Evolutionary conservation across 2,329 filamentous ascomycete species (phyloP), one percentile per base, ranked within the genome.

Genomic region (Penicillium concentricum): DNA sequence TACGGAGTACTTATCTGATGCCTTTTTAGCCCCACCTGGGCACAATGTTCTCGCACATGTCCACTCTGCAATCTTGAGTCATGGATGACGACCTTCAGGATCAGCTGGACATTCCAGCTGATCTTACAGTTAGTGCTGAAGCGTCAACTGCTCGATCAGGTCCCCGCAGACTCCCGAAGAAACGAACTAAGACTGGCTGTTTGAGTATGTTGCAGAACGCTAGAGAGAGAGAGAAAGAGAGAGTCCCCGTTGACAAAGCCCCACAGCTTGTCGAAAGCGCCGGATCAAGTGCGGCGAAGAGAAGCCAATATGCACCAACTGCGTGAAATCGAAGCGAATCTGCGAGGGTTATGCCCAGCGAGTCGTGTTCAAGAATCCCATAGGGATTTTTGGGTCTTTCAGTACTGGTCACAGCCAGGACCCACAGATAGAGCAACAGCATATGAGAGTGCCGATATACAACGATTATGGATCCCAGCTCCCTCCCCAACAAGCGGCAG

Each of bases 281-380:
- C 89, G 94, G 61, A 97, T 99, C 76, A 99, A 97, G 76, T 99
- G 94, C 74, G 94, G 94, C 60, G 94, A 97, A 73, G 90, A 91
- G 67, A 78, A 78, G 56, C 77, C 77, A 15, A 73, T 72, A 43
- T 79, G 77, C 68, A 75, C 72, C 58, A 78, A 79, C 61, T 79
- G 77, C 62, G 70, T 76, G 61, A 79, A 78, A 59, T 78, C 77
- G 34, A 79, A 76, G 61, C 69, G 77, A 47, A 72, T 76, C 32
- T 79, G 77, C 62, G 75, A 78, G 56, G 75, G 75, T 30, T 78
- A 78, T 64, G 70, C 69, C 10, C 74, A 74, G 59, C 72, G 73
- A 24, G 70, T 77, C 34, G 62, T 77, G 20, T 78, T 77, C 64
- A 77, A 76, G 51, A 69, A 74, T 34, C 73, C 74, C 2, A 59